Base-by-base conservation (phyloP, 352 stramenopile genomes). In the Pythium sp. region DNA sequence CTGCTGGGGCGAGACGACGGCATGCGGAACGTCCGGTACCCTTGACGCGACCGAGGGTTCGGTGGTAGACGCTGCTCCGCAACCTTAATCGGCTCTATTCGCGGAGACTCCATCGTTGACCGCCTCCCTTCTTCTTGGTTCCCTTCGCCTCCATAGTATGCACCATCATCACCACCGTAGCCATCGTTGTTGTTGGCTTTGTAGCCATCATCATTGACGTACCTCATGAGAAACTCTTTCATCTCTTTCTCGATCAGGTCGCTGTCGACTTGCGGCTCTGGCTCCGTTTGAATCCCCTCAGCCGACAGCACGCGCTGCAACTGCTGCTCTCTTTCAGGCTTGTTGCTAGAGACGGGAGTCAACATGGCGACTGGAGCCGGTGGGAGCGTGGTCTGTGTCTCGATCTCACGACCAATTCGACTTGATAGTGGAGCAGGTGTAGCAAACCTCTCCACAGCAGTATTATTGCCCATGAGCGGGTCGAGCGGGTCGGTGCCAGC, bases 401-500 rank as follows among this genome's bases (percentile, higher is more conserved):
- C 80, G 30, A 76, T 88, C 22, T 81, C 82, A 22, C 72, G 76
- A 11, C 64, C 65, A 15, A 46, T 38, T 1, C 55, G 57, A n/a
- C 53, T 30, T 5, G 36, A 26, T 5, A 47, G 14, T 46, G 34
- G 15, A 26, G 32, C 24, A 18, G 46, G 30, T 38, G n/a, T 5
- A 47, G 57, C 18, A 18, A 46, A 30, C 26, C 24, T 32, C 30
- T 54, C 46, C 9, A 68, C 58, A 30, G 61, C 18, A 12, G 5
- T 43, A 12, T 43, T 32, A 32, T 26, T 58, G 7, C 69, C 67
- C 58, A 86, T 76, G n/a, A 87, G 62, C 22, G 79, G 79, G n/a
- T 90, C 81, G 3, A 90, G 51, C 1, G 81, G 79, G 61, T 91
- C 78, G 7, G 80, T 91, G 9, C 82, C 77, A 36, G 77, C 72